Evolutionary conservation across 192 early-diverging fungal species (phyloP).

Genomic region (Cetraspora pellucida): DNA sequence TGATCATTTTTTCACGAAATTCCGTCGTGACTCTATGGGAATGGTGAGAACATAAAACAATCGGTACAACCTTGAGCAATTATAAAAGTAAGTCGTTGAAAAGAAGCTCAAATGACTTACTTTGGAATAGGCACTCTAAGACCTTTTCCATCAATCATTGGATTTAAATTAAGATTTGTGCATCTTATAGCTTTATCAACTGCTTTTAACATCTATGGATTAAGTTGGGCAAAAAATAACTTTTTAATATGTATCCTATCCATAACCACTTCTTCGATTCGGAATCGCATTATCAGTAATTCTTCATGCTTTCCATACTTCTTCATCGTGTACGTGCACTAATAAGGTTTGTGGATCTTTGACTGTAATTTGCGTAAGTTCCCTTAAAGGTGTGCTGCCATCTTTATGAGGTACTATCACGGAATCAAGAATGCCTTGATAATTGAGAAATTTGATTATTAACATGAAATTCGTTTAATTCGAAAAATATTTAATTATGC

Average conservation of each 20-base stretch:
- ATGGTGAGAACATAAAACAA: no score
- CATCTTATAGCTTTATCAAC: constrained; percentile 80
- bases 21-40: constrained; percentile 66
- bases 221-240: not conserved
- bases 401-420: constrained; percentile 64
- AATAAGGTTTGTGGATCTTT: constrained; percentile 83
- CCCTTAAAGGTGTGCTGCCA: constrained; percentile 57
- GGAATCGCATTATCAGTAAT: not conserved
- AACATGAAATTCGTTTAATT: not conserved
- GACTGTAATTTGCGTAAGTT: constrained; percentile 75
- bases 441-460: constrained; percentile 16
- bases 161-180: constrained; percentile 79
- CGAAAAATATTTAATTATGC: not conserved
- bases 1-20: constrained; percentile 71
- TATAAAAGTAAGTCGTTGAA: not conserved
- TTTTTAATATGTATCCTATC: not conserved
- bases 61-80: not conserved
- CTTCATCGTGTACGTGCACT: constrained; percentile 74
- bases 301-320: constrained; percentile 46
- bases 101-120: constrained; percentile 40
- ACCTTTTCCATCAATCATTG: constrained; percentile 69
- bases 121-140: constrained; percentile 82
- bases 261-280: not conserved
- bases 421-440: constrained; percentile 67
- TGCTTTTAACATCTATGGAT: constrained; percentile 41